Conservation (phyloP, 2,329 filamentous ascomycete genomes). For the Epichloe aotearoae region DNA sequence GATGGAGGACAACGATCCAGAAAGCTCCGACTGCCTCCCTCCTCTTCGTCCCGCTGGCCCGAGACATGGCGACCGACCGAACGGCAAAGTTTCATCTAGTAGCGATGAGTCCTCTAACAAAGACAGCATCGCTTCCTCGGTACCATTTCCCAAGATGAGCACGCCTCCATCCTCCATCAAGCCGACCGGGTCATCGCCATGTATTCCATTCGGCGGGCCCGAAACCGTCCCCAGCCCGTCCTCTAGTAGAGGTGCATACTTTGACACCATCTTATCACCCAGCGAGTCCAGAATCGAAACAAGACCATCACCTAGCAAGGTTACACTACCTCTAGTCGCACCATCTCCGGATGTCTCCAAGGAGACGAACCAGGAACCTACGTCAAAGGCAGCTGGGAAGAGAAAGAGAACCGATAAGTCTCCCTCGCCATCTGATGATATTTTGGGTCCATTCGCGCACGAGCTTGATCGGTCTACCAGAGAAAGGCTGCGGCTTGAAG, state of each 20-base stretch:
- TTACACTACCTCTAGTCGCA: not conserved
- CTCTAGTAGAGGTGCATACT: too few species aligned
- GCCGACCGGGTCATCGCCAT: not conserved
- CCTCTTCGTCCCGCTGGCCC: not conserved
- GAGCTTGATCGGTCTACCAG: not conserved
- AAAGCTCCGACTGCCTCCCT: not conserved
- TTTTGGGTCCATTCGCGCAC: constrained; percentile 1
- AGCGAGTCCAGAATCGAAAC: not conserved
- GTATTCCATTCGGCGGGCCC: not conserved
- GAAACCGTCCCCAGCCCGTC: not conserved
- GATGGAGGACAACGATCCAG: not conserved
- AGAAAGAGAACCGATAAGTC: not conserved
- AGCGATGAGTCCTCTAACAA: not conserved
- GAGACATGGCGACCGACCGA: not conserved
- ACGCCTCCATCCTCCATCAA: not conserved
- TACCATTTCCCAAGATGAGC: not conserved
- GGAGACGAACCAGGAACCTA: not conserved
- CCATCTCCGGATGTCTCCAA: not conserved
- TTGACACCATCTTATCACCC: not conserved
- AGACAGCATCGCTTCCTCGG: not conserved
- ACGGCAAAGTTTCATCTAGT: not conserved
- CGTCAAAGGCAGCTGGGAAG: not conserved
- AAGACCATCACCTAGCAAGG: not conserved
- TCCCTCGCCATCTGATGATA: not conserved
- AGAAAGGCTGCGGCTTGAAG: not conserved